Evolutionary conservation across 2,329 filamentous ascomycete genomes (phyloP).

Genomic region (Neocatenulostroma microsporum): DNA sequence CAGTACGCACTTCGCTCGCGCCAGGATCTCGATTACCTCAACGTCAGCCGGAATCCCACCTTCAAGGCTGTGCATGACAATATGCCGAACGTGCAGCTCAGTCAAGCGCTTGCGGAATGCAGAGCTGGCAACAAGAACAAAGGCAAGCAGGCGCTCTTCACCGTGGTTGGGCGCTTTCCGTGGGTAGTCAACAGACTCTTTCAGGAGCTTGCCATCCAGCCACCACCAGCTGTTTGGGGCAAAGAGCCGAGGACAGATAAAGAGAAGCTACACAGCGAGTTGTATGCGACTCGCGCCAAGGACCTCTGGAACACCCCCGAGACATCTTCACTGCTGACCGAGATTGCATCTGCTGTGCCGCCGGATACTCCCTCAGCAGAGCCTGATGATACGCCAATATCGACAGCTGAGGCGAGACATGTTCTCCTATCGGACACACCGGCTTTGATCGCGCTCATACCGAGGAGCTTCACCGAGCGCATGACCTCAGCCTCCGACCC

Average conservation of each 20-base stretch:
- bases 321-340: constrained; percentile 58
- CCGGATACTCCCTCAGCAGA: constrained; percentile 36
- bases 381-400: constrained; percentile 34
- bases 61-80: constrained; percentile 44
- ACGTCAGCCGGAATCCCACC: constrained; percentile 51
- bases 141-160: constrained; percentile 56
- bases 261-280: constrained; percentile 61
- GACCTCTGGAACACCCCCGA: constrained; percentile 80
- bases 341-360: constrained; percentile 53
- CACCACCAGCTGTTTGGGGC: constrained; percentile 77
- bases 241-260: constrained; percentile 57
- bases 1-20: constrained; percentile 74
- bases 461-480: constrained; percentile 54
- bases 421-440: constrained; percentile 70
- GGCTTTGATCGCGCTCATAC: constrained; percentile 61
- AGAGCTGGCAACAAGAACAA: constrained; percentile 59
- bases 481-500: constrained; percentile 74
- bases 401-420: constrained; percentile 60
- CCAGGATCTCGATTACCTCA: constrained; percentile 67
- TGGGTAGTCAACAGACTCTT: constrained; percentile 81
- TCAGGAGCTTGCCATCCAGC: constrained; percentile 68
- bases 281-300: constrained; percentile 70
- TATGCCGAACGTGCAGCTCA: constrained; percentile 67
- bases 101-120: constrained; percentile 65
- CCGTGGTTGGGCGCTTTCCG: constrained; percentile 65